Percentiles rank a stretch among this genome's conserved stretches.
Evolutionary conservation across 305 asterid species (phyloP).

Genomic region (Andrographis paniculata): DNA sequence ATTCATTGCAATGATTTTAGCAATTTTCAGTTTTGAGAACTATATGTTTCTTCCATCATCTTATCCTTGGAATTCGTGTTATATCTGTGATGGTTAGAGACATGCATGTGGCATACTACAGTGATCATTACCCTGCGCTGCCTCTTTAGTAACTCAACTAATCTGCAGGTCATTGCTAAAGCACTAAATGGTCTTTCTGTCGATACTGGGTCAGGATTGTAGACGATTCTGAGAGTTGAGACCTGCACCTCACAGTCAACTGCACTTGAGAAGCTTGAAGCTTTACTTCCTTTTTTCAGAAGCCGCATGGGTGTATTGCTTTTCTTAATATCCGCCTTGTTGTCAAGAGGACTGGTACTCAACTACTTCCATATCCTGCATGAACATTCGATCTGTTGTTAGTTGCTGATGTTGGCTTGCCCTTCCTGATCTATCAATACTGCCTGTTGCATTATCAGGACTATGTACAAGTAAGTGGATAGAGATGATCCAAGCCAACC

Average conservation of each 20-base stretch:
- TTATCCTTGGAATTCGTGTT: neutral
- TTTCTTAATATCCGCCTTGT: conserved; percentile 73
- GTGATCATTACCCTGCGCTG: neutral
- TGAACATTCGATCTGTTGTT: neutral
- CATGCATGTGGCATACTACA: too few relatives aligned
- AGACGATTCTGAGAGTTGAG: conserved; percentile 52
- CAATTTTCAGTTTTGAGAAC: neutral
- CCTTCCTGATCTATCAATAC: conserved; percentile 9
- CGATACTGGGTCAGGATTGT: conserved; percentile 73
- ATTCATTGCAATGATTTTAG: neutral
- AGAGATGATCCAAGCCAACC: conserved; percentile 95
- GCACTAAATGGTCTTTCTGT: conserved; percentile 61
- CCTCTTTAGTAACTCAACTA: neutral
- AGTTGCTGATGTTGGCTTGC: neutral
- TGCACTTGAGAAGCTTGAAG: conserved; percentile 54
- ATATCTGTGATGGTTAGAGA: too few relatives aligned
- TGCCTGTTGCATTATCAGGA: conserved; percentile 35
- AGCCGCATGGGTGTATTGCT: conserved; percentile 95
- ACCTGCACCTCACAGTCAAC: conserved; percentile 39
- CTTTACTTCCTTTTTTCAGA: conserved; percentile 66
- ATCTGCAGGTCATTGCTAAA: conserved; percentile 50
- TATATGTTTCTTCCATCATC: neutral
- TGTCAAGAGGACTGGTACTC: conserved; percentile 86
- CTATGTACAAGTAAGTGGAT: conserved; percentile 77
- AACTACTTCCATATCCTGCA: too few relatives aligned